Percentiles rank a stretch among this genome's conserved stretches.
phyloP scores from a whole-genome alignment of 169 alveolate species.

The Plasmodium gallinaceum region DNA sequence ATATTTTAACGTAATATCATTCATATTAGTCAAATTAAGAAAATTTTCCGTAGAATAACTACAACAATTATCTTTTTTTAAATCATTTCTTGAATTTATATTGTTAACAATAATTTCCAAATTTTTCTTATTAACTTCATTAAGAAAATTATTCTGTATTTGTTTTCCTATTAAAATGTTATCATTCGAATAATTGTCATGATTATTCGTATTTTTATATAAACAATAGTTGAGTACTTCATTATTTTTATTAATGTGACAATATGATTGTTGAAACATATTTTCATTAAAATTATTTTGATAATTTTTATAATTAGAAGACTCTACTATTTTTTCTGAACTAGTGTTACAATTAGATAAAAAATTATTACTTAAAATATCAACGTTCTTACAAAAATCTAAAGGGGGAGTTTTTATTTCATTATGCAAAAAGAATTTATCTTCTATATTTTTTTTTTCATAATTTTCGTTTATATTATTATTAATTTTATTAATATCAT shows the following conservation, averaged over 20 bases:
- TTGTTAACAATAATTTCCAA: not conserved
- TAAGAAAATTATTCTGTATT: not conserved
- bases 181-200: not conserved
- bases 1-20: not conserved
- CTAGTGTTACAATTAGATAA: constrained; percentile 14
- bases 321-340: constrained; percentile 13
- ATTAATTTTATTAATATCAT: no score
- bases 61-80: not conserved
- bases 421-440: constrained; percentile 18
- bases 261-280: constrained; percentile 3
- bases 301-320: constrained; percentile 8
- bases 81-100: not conserved
- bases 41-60: not conserved
- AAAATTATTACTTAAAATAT: not conserved
- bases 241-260: constrained; percentile 15
- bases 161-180: not conserved
- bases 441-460: constrained; percentile 15
- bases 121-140: not conserved
- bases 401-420: constrained; percentile 23
- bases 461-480: not conserved
- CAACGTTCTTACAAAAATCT: constrained; percentile 12
- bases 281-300: constrained; percentile 6
- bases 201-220: not conserved
- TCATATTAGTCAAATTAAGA: not conserved
- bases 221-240: not conserved